These are phyloP conservation scores for Aureobasidium zeae DNA, from an alignment of 2,329 filamentous ascomycete species.

Conservation along the genomic window DNA sequence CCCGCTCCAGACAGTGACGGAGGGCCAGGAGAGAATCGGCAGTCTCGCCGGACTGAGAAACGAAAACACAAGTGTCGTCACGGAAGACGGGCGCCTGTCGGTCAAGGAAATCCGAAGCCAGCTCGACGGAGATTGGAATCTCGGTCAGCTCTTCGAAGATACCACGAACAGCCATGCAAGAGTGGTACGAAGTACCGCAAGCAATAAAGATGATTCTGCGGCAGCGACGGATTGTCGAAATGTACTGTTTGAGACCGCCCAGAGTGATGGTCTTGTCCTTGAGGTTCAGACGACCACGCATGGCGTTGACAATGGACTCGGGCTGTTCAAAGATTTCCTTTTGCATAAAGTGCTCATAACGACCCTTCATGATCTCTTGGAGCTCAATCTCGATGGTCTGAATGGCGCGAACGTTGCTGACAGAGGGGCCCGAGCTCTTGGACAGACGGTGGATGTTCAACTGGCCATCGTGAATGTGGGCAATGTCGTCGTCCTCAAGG, in stretches of 20 bases:
- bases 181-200: conserved; percentile 97
- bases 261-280: conserved; percentile 92
- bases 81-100: conserved; percentile 96
- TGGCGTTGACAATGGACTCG: conserved; percentile 98
- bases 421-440: conserved; percentile 91
- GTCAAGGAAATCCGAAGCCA: conserved; percentile 97
- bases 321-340: conserved; percentile 99
- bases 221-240: conserved; percentile 91
- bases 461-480: conserved; percentile 97
- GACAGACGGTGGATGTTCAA: conserved; percentile 97
- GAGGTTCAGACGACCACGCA: conserved; percentile 94
- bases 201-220: conserved; percentile 98
- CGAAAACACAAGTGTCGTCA: conserved; percentile 97
- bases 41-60: conserved; percentile 97
- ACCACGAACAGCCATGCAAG: conserved; percentile 97
- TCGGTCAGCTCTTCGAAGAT: conserved; percentile 96
- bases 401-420: conserved; percentile 96
- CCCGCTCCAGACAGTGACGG: conserved; percentile 94
- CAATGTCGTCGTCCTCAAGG: conserved; percentile 98
- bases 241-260: conserved; percentile 91
- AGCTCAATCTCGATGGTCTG: conserved; percentile 98
- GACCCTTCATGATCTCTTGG: conserved; percentile 99
- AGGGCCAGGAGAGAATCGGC: conserved; percentile 96
- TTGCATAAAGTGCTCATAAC: conserved; percentile 99
- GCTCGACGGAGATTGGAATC: conserved; percentile 92